Percentiles rank a stretch among this genome's conserved stretches.
These are phyloP conservation scores for Lathyrus aphaca DNA, from an alignment of 306 rosid species.

Conservation along the genomic window DNA sequence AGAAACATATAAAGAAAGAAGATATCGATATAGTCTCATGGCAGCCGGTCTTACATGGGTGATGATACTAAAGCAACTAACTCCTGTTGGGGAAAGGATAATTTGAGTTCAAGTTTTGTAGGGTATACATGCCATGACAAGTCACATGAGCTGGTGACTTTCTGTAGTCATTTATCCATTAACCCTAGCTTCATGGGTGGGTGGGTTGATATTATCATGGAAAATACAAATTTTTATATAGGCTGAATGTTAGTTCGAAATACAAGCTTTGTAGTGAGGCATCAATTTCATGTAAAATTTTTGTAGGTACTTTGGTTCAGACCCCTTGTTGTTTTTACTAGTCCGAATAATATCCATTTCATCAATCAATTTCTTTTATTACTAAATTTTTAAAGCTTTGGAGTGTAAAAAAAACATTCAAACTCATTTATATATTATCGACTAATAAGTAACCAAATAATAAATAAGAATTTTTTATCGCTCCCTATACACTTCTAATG, in stretches of 20 bases:
- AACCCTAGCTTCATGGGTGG: not conserved
- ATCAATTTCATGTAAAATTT: conserved; percentile 21
- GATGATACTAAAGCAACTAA: conserved; percentile 41
- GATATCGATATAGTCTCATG: conserved; percentile 39
- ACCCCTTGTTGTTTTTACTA: not conserved
- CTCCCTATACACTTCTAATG: too few species aligned
- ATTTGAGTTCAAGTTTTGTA: conserved; percentile 41
- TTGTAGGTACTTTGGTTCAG: conserved; percentile 8
- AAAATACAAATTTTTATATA: conserved; percentile 31
- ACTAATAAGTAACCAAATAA: too few species aligned
- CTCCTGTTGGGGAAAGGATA: conserved; percentile 42
- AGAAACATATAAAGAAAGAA: conserved; percentile 33
- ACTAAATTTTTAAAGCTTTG: too few species aligned
- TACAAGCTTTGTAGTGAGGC: conserved; percentile 28
- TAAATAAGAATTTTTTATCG: too few species aligned
- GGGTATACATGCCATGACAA: conserved; percentile 32
- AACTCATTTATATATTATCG: too few species aligned
- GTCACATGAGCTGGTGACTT: conserved; percentile 37
- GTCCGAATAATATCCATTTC: too few species aligned
- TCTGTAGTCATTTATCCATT: conserved; percentile 23
- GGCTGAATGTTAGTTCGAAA: conserved; percentile 27
- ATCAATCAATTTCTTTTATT: too few species aligned
- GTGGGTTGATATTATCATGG: not conserved
- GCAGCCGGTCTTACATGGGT: conserved; percentile 35
- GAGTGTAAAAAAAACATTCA: too few species aligned